Conservation (phyloP, 768 basidiomycete species). For the Tulasnella calospora region DNA sequence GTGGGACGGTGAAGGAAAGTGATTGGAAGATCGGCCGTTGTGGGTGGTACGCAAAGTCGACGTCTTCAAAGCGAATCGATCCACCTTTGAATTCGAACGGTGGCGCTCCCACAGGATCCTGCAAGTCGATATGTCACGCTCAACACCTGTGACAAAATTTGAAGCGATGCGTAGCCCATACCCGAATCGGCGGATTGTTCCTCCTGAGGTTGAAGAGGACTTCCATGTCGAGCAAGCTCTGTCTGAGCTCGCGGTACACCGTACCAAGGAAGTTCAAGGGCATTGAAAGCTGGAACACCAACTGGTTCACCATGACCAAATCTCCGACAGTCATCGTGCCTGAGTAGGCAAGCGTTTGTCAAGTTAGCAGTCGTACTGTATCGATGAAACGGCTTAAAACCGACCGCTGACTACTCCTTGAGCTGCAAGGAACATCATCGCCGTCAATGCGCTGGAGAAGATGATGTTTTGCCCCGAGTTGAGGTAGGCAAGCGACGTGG, state of each 20-base stretch:
- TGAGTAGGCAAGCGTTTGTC: conserved; percentile 34
- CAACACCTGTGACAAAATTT: background rate
- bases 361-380: background rate
- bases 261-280: conserved; percentile 97
- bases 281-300: conserved; percentile 93
- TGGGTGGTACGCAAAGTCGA: conserved; percentile 88
- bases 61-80: conserved; percentile 87
- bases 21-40: conserved; percentile 85
- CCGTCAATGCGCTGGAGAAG: conserved; percentile 87
- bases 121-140: background rate
- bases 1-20: conserved; percentile 85
- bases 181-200: conserved; percentile 67
- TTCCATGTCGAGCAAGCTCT: conserved; percentile 97
- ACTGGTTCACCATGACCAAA: conserved; percentile 97
- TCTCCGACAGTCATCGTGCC: conserved; percentile 98
- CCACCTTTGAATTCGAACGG: conserved; percentile 72
- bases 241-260: conserved; percentile 94
- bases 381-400: conserved; percentile 26
- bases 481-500: conserved; percentile 85
- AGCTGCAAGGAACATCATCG: conserved; percentile 94
- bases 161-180: conserved; percentile 34
- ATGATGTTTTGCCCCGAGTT: conserved; percentile 98
- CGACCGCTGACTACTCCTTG: conserved; percentile 88
- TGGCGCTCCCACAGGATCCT: conserved; percentile 67
- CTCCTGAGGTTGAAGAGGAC: conserved; percentile 84